These are phyloP conservation scores for Naganishia friedmannii DNA, from an alignment of 768 basidiomycete species.

Conservation along the genomic window DNA sequence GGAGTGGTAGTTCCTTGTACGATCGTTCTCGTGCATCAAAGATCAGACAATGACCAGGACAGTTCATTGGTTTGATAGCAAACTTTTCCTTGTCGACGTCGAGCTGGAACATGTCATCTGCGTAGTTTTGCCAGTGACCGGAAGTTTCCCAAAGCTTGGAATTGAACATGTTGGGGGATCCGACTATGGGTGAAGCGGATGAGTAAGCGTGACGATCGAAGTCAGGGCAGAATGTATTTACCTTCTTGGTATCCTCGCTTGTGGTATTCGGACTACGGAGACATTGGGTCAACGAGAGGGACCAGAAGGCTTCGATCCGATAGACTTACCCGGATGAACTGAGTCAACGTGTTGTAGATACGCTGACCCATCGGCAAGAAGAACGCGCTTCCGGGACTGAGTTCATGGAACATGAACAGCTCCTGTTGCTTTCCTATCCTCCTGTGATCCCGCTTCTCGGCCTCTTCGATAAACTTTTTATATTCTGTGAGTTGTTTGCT, in stretches of 20 bases:
- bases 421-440: constrained; percentile 98
- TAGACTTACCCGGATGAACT: constrained; percentile 78
- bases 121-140: constrained; percentile 97
- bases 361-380: constrained; percentile 95
- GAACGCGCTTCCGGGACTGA: constrained; percentile 92
- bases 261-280: constrained; percentile 74
- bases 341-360: constrained; percentile 89
- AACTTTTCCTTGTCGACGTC: constrained; percentile 94
- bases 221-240: constrained; percentile 44
- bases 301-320: no score
- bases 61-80: constrained; percentile 98
- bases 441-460: constrained; percentile 95
- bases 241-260: constrained; percentile 90
- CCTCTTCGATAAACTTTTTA: constrained; percentile 92
- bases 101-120: constrained; percentile 94
- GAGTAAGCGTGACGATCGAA: not conserved
- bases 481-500: constrained; percentile 91
- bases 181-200: constrained; percentile 61
- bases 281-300: not conserved
- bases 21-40: constrained; percentile 90
- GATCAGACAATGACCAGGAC: constrained; percentile 89
- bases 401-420: constrained; percentile 95
- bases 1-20: constrained; percentile 91
- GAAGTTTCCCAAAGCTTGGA: constrained; percentile 96
- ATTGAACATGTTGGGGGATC: constrained; percentile 97